Evolutionary conservation across 1,139 yeast species (phyloP).

Genomic region (Taphrina communis): DNA sequence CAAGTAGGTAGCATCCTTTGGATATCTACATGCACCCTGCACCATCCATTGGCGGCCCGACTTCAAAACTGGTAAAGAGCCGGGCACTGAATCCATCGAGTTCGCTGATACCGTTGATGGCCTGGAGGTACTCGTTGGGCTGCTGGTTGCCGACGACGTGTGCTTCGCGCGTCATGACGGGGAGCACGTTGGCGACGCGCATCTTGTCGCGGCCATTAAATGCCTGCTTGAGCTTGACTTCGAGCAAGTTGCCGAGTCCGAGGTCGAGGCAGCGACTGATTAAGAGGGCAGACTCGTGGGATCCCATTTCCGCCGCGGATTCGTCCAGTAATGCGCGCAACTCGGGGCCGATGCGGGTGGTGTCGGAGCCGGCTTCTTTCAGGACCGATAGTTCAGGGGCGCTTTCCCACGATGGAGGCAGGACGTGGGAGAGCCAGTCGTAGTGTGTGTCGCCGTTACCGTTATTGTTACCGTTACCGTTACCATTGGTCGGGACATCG

Average conservation of each 20-base stretch:
- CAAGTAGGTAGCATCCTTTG: background rate
- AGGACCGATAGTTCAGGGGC: background rate
- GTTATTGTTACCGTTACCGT: background rate
- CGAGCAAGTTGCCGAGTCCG: slow-evolving; percentile 26
- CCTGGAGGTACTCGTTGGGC: slow-evolving; percentile 22
- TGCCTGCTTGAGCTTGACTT: slow-evolving; percentile 31
- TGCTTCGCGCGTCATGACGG: slow-evolving; percentile 41
- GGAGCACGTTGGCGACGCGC: slow-evolving; percentile 36
- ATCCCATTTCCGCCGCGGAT: slow-evolving; percentile 26
- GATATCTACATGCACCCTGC: slow-evolving; percentile 1
- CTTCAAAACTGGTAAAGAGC: slow-evolving; percentile 34
- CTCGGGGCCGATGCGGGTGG: slow-evolving; percentile 18
- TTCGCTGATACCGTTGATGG: slow-evolving; percentile 31
- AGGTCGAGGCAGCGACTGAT: slow-evolving; percentile 31
- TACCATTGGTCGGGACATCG: no score
- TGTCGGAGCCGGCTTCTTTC: slow-evolving; percentile 9
- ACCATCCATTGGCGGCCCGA: slow-evolving; percentile 17
- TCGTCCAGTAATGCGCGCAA: slow-evolving; percentile 29
- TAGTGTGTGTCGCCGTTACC: slow-evolving; percentile 49
- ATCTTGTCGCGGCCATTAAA: slow-evolving; percentile 33
- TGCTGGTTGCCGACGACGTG: slow-evolving; percentile 26
- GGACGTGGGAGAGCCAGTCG: slow-evolving; percentile 30
- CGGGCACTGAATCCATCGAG: slow-evolving; percentile 41
- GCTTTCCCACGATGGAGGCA: slow-evolving; percentile 22
- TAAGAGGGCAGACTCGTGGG: slow-evolving; percentile 31